Percentiles rank a stretch among this genome's conserved stretches.
Conservation (phyloP, 2,329 filamentous ascomycete genomes). For the Dactylellina cionopaga region DNA sequence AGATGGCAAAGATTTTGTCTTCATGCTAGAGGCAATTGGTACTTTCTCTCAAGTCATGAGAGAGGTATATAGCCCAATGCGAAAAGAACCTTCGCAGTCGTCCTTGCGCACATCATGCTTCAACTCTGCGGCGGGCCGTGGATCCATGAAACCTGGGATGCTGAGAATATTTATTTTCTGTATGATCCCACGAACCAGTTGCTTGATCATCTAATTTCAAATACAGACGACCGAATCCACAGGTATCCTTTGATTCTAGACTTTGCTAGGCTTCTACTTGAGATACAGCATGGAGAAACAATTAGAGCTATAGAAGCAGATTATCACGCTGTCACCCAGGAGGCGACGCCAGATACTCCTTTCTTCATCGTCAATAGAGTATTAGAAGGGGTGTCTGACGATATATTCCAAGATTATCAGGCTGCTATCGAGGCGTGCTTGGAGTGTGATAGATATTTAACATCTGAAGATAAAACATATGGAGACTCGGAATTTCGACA, state of each 20-base stretch:
- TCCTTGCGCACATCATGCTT: slow-evolving; percentile 26
- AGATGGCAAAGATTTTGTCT: background rate
- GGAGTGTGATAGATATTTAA: slow-evolving; percentile 10
- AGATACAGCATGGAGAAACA: slow-evolving; percentile 28
- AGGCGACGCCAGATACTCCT: slow-evolving; percentile 14
- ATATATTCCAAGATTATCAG: slow-evolving; percentile 22
- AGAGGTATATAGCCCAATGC: too few relatives aligned
- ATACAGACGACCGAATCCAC: slow-evolving; percentile 6
- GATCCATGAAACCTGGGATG: slow-evolving; percentile 21
- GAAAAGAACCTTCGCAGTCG: slow-evolving; percentile 14
- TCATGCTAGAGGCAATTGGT: background rate
- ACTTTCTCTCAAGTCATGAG: background rate
- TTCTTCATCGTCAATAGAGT: slow-evolving; percentile 26
- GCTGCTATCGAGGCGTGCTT: slow-evolving; percentile 30
- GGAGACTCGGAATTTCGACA: slow-evolving; percentile 2
- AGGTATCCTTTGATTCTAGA: slow-evolving; percentile 30
- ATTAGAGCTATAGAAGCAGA: slow-evolving; percentile 23
- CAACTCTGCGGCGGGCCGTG: slow-evolving; percentile 23
- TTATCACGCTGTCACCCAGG: background rate
- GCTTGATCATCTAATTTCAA: background rate
- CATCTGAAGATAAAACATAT: background rate
- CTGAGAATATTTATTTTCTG: slow-evolving; percentile 7
- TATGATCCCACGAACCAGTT: background rate
- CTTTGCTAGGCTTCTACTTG: slow-evolving; percentile 21
- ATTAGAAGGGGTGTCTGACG: slow-evolving; percentile 10